Evolutionary conservation across 2,329 filamentous ascomycete species (phyloP).

Genomic region (Pseudocercospora ulei): DNA sequence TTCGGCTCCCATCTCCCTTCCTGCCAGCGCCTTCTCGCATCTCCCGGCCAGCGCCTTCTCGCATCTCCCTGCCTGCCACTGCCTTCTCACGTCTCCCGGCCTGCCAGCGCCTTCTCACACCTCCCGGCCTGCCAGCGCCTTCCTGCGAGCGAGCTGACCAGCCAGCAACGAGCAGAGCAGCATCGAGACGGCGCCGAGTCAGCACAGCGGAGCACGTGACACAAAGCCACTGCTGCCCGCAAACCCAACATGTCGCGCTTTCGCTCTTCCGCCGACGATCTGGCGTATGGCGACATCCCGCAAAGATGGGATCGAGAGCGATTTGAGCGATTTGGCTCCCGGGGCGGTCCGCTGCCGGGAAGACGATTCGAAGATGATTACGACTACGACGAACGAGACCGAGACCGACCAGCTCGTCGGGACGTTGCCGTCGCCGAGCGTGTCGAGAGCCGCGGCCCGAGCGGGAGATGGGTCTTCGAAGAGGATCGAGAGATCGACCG

Average conservation of each 20-base stretch:
- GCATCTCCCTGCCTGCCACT: too few relatives aligned
- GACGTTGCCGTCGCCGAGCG: conserved; percentile 39
- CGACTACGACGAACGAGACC: conserved; percentile 34
- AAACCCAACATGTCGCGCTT: conserved; percentile 25
- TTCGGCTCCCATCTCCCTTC: too few relatives aligned
- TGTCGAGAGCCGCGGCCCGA: conserved; percentile 32
- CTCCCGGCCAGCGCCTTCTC: too few relatives aligned
- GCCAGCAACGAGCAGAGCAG: conserved; percentile 9
- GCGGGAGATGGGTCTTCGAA: conserved; percentile 37
- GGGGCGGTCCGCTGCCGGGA: conserved; percentile 21
- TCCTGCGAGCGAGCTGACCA: conserved; percentile 7
- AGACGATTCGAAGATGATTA: conserved; percentile 39
- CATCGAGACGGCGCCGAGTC: conserved; percentile 5
- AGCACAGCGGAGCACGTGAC: conserved; percentile 4
- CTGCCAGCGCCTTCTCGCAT: too few relatives aligned
- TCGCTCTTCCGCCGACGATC: conserved; percentile 36
- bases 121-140: conserved; percentile 2
- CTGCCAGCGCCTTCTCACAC: not conserved
- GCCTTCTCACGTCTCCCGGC: not conserved
- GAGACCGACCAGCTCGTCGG: conserved; percentile 33
- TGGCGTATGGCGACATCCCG: conserved; percentile 40
- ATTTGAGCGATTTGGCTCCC: conserved; percentile 42
- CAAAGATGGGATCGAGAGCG: conserved; percentile 45
- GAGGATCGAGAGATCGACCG: conserved; percentile 48
- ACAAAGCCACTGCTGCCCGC: conserved; percentile 13